Evolutionary conservation across 176 grass and related monocot genomes (phyloP).

Genomic region (Panicum miliaceum): DNA sequence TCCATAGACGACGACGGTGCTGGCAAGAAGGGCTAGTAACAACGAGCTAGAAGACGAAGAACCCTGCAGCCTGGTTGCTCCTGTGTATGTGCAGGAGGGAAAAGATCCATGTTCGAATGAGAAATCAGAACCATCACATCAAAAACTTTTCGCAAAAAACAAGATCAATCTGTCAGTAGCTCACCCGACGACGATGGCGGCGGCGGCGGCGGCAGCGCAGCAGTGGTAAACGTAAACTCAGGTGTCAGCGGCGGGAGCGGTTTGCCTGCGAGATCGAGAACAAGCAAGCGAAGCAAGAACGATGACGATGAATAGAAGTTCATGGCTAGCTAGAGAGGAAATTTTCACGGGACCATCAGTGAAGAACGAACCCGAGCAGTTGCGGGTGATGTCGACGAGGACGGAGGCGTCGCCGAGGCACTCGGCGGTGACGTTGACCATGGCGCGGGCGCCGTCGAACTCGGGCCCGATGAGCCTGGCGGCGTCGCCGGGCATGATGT

Average conservation of each 20-base stretch:
- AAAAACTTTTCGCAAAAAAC: neutral
- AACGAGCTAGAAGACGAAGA: neutral
- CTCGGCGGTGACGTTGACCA: constrained; percentile 39
- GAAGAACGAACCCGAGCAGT: constrained; percentile 29
- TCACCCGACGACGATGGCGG: constrained; percentile 34
- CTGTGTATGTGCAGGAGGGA: neutral
- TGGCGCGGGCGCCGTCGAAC: constrained; percentile 43
- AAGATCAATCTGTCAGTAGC: neutral
- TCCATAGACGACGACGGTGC: constrained; percentile 36
- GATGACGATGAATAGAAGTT: too few species aligned
- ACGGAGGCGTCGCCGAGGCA: constrained; percentile 33
- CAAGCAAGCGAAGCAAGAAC: neutral
- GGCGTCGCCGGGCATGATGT: constrained; percentile 45
- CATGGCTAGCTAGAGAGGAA: too few species aligned
- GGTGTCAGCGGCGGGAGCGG: constrained; percentile 52
- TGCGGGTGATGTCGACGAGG: constrained; percentile 9
- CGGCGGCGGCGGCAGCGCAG: neutral
- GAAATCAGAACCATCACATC: neutral
- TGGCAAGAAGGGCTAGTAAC: neutral
- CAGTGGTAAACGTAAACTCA: constrained; percentile 39
- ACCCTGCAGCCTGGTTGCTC: neutral
- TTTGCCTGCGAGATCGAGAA: constrained; percentile 17
- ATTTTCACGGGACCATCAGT: neutral
- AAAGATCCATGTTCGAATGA: neutral
- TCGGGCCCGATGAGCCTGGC: constrained; percentile 38